phyloP scores from a whole-genome alignment of 176 grass and related monocot genomes.

The Panicum miliaceum region DNA sequence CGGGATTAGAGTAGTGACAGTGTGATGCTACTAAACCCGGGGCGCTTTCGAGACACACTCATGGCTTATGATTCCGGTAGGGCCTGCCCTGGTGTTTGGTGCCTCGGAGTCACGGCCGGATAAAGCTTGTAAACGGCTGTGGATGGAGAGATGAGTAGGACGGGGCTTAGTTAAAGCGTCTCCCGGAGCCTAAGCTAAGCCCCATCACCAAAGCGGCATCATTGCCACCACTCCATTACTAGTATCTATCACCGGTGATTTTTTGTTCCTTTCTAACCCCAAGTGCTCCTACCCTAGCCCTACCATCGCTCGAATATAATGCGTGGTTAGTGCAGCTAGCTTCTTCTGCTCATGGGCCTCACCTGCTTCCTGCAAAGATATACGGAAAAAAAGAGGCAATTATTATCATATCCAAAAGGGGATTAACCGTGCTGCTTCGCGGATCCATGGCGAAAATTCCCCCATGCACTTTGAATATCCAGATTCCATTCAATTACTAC shows the following conservation, averaged over 20 bases:
- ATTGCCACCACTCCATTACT: slow-evolving; percentile 43
- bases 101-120: slow-evolving; percentile 50
- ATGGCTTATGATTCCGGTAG: slow-evolving; percentile 43
- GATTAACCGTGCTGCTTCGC: slow-evolving; percentile 4
- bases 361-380: slow-evolving; percentile 27
- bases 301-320: slow-evolving; percentile 14
- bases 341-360: slow-evolving; percentile 41
- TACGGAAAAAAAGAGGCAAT: background rate
- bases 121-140: slow-evolving; percentile 28
- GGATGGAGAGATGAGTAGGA: slow-evolving; percentile 45
- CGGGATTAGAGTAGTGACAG: slow-evolving; percentile 30
- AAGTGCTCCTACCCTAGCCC: slow-evolving; percentile 4
- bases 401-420: background rate
- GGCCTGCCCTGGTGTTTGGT: slow-evolving; percentile 44
- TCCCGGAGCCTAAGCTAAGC: slow-evolving; percentile 35
- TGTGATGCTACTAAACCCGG: slow-evolving; percentile 3
- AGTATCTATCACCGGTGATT: slow-evolving; percentile 33
- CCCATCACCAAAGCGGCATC: slow-evolving; percentile 44
- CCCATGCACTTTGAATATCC: slow-evolving; percentile 28
- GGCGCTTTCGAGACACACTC: slow-evolving; percentile 39
- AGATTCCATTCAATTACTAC: slow-evolving; percentile 2
- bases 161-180: slow-evolving; percentile 49
- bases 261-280: slow-evolving; percentile 42
- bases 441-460: slow-evolving; percentile 6
- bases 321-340: slow-evolving; percentile 22